phyloP scores from a whole-genome alignment of 139 green algal species.

The Coelastrella sp. region DNA sequence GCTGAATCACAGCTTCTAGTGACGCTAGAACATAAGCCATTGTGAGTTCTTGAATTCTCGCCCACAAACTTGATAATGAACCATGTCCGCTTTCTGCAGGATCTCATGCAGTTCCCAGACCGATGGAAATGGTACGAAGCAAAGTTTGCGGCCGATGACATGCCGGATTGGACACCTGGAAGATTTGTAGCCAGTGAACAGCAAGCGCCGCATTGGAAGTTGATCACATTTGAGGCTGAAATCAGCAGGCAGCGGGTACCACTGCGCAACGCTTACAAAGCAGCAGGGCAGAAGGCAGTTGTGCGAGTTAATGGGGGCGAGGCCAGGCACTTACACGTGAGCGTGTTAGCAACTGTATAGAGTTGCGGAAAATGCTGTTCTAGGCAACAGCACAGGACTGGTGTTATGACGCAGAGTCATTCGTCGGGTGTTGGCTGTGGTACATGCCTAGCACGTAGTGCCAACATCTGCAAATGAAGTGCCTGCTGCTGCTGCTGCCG shows the following conservation, averaged over 20 bases:
- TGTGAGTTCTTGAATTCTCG: neutral
- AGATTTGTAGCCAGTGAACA: conserved; percentile 56
- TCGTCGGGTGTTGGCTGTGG: no score
- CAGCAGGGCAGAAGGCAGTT: conserved; percentile 71
- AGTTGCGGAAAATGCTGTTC: no score
- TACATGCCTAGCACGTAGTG: no score
- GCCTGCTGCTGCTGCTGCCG: neutral
- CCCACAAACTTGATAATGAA: neutral
- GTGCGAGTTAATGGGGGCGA: conserved; percentile 77
- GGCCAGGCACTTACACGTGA: conserved; percentile 28
- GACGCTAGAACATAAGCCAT: neutral
- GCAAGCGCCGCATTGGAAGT: neutral
- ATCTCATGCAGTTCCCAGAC: conserved; percentile 67
- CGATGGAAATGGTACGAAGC: conserved; percentile 77
- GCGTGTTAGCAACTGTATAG: neutral
- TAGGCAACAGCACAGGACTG: no score
- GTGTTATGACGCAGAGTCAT: no score
- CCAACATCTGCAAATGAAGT: no score
- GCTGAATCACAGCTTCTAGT: neutral
- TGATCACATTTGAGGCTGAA: conserved; percentile 74
- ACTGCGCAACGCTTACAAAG: conserved; percentile 84
- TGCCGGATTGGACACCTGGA: conserved; percentile 83
- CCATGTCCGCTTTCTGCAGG: conserved; percentile 40
- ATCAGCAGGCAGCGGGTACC: conserved; percentile 85
- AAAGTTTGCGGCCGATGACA: conserved; percentile 77